Evolutionary conservation across 2,329 filamentous ascomycete genomes (phyloP), one percentile per base, ranked within the genome.

Genomic region (Trichoderma koningiopsis): DNA sequence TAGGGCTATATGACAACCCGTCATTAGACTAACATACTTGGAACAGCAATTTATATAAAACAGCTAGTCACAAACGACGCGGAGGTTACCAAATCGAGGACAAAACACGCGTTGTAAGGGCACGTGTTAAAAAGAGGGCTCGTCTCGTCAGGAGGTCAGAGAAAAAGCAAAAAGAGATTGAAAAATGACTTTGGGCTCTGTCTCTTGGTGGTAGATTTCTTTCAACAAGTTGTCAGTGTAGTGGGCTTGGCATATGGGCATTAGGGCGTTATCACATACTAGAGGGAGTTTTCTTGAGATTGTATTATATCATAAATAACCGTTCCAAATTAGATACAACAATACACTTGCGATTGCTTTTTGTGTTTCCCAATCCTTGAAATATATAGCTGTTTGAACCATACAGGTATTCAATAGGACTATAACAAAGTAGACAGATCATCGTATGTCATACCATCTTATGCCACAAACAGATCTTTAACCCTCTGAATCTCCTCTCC

Each of bases 401-500:
- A 49, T 49, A 22, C 33, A n/a, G 2, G 29, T 47, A 10, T 31
- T 5, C 57, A 29, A 1, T 24, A 10, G 10, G 2, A n/a, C 22
- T 10, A 31, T 0, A 4, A 5, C 24, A 4, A 47, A 24, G 16
- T 16, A 40, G 52, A 7, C 37, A 19, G 5, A 33, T 33, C 53
- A 33, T 56, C 27, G 14, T 29, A 19, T 19, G 27, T 29, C 19
- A 19, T 24, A 2, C 6, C 6, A 55, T 27, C n/a, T 14, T 16
- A 55, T 55, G 52, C 52, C 24, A 16, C 49, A 27, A 4, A 47
- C 57, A 69, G 13, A 22, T 6, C 7, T 35, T 22, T 59, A 7
- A 65, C 60, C n/a, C 35, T 70, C 31, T 7, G 27, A 33, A 59
- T 27, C 61, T 67, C 68, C 8, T 52, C 27, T 16, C 62, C 68